These are phyloP conservation scores for Hypoxylon sp. DNA, from an alignment of 2,329 filamentous ascomycete genomes.

Conservation along the genomic window DNA sequence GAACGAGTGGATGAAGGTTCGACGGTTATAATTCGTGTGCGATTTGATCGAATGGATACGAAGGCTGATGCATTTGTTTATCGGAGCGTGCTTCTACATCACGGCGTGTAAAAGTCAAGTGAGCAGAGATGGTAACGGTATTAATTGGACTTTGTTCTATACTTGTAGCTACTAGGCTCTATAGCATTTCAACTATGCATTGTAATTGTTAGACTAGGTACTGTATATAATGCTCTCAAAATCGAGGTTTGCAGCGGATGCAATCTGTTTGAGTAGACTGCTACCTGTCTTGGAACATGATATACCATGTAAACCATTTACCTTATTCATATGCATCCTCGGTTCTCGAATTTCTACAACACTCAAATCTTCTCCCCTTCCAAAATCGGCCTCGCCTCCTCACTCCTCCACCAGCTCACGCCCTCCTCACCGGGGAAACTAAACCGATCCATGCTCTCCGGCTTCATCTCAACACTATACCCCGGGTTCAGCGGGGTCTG, in stretches of 20 bases:
- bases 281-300: too few species aligned
- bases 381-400: slow-evolving; percentile 79
- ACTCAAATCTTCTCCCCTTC: slow-evolving; percentile 67
- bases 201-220: neutral
- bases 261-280: too few species aligned
- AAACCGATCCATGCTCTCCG: slow-evolving; percentile 82
- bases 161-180: neutral
- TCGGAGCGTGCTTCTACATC: too few species aligned
- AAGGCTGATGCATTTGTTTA: too few species aligned
- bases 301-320: neutral
- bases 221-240: too few species aligned
- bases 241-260: neutral
- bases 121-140: too few species aligned
- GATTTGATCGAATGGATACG: too few species aligned
- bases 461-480: slow-evolving; percentile 94
- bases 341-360: too few species aligned
- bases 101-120: too few species aligned
- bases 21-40: slow-evolving; percentile 76
- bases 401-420: slow-evolving; percentile 85
- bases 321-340: neutral
- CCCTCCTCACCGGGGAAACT: slow-evolving; percentile 79
- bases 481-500: slow-evolving; percentile 83
- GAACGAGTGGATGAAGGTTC: slow-evolving; percentile 88
- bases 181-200: neutral
- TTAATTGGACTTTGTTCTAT: neutral